Evolutionary conservation across 179 eudicot species (phyloP), one percentile per base, ranked within the genome.

Genomic region (Camellia oleifera): DNA sequence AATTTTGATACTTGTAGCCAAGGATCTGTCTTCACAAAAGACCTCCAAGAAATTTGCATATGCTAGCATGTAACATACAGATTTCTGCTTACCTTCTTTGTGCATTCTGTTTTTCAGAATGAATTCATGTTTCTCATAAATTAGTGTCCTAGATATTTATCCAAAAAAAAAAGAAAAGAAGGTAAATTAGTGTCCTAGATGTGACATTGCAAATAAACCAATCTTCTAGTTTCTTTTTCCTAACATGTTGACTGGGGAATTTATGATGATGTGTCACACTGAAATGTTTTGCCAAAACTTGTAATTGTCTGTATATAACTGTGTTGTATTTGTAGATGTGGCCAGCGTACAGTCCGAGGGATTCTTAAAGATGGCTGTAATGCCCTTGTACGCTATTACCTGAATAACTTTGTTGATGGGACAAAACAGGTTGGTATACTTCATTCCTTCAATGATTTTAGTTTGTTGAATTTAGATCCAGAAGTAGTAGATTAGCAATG

Each of bases 391-490:
- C 97, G 96, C 79, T 96, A 92, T 87, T 96, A 94, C 88, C 86
- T 94, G 52, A 96, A 94, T 80, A 96, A 96, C 87, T 96, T 94
- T 78, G 71, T 87, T 79, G 99, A 96, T 79, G 99, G 99, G 63
- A 87, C 92, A 74, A 92, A 90, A 84, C 99, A 95, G 97, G 99
- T 94, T 46, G 4, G 82, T 74, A 14, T 68, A 40, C 69, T 72
- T 60, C 32, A 75, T 75, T 18, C 53, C 4, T n/a, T 60, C 69
- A 62, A 7, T 45, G 52, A 60, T 42, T 6, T 58, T 60, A 60
- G 64, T 7, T 42, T 2, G 10, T 73, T 66, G 14, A 69, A 52
- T 11, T 54, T 60, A 3, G n/a, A 62, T 23, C 45, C 7, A 48
- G 42, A 56, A 17, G 62, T 7, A 17, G 67, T 58, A 9, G 7